These are phyloP conservation scores for Mycena alexandri DNA, from an alignment of 768 basidiomycete species.

Conservation along the genomic window DNA sequence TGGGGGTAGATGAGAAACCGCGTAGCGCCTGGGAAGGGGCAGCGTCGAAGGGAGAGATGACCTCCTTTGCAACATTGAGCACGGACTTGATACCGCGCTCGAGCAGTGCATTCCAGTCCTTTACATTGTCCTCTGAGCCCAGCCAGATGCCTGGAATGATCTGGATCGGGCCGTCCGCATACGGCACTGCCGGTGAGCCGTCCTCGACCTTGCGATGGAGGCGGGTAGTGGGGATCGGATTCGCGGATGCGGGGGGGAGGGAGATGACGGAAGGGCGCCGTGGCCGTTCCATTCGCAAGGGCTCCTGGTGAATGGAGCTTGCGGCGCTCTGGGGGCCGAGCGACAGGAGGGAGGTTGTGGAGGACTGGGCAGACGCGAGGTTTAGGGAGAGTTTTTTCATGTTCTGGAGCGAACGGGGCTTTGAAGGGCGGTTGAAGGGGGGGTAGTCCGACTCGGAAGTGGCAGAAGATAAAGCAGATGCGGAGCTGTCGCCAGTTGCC, in stretches of 20 bases:
- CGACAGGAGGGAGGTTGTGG: slow-evolving; percentile 64
- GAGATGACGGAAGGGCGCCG: slow-evolving; percentile 82
- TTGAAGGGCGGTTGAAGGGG: slow-evolving; percentile 57
- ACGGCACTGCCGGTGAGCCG: slow-evolving; percentile 72
- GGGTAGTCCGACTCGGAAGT: slow-evolving; percentile 64
- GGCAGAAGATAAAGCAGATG: slow-evolving; percentile 66
- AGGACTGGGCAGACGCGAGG: slow-evolving; percentile 72
- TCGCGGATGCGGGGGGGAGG: slow-evolving; percentile 65
- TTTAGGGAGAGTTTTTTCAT: slow-evolving; percentile 83
- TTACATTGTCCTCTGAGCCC: slow-evolving; percentile 92
- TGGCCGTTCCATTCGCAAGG: slow-evolving; percentile 50
- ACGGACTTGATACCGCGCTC: slow-evolving; percentile 83
- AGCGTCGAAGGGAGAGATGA: slow-evolving; percentile 76
- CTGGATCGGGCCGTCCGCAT: slow-evolving; percentile 85
- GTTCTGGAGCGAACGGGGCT: slow-evolving; percentile 67
- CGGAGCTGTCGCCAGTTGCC: slow-evolving; percentile 57
- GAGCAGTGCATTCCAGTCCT: slow-evolving; percentile 79
- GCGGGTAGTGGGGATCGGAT: slow-evolving; percentile 61
- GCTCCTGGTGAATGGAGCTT: slow-evolving; percentile 49
- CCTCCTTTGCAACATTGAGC: slow-evolving; percentile 95
- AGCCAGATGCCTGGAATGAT: slow-evolving; percentile 90
- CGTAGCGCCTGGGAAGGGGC: slow-evolving; percentile 63
- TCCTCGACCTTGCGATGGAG: slow-evolving; percentile 78
- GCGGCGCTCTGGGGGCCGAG: slow-evolving; percentile 49
- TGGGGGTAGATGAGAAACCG: slow-evolving; percentile 76